Evolutionary conservation across 352 stramenopile species (phyloP), one percentile per base, ranked within the genome.

Genomic region (Pythium apleroticum): DNA sequence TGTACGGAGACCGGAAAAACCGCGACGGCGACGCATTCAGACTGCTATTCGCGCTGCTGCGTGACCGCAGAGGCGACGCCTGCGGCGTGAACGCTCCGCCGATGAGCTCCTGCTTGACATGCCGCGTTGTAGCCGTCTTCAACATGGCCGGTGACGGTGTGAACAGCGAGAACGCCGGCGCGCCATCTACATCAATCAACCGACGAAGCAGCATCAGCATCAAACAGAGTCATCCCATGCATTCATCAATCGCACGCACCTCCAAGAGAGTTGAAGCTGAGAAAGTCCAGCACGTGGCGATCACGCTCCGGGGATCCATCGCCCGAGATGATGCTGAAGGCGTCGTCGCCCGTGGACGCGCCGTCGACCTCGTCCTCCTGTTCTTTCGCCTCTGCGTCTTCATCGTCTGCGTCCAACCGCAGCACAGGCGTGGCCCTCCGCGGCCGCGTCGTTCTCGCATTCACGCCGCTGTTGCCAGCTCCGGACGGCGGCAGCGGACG

Each of bases 1-100:
- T 72, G 39, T 82, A 69, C 11, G 86, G 84, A 22, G 84, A 93
- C 19, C 84, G 83, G 57, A 95, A 90, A 68, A 92, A 95, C 20
- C 63, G 73, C 14, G 86, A 93, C 6, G 86, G 86, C 3, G 84
- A 95, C 27, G 74, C 4, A 74, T 58, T 63, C 25, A 43, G 43
- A 15, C 43, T 55, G 39, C 62, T 46, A 25, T 24, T 60, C 4
- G 33, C 30, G 2, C 33, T 50, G 17, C 48, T 25, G 4, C 45
- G 45, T 12, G 20, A 24, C 31, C 57, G 57, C 30, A 41, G 4
- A 0, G 64, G 57, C 35, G 65, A 68, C 22, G 63, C 39, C 41
- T 65, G 57, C 31, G 63, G 50, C 15, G 63, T 65, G 28, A 65
- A 53, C 20, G 58, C 25, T 39, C 63, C 54, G 25, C 25, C 22